These are phyloP conservation scores for Psilocybe cyanescens DNA, from an alignment of 768 basidiomycete species.

Conservation along the genomic window DNA sequence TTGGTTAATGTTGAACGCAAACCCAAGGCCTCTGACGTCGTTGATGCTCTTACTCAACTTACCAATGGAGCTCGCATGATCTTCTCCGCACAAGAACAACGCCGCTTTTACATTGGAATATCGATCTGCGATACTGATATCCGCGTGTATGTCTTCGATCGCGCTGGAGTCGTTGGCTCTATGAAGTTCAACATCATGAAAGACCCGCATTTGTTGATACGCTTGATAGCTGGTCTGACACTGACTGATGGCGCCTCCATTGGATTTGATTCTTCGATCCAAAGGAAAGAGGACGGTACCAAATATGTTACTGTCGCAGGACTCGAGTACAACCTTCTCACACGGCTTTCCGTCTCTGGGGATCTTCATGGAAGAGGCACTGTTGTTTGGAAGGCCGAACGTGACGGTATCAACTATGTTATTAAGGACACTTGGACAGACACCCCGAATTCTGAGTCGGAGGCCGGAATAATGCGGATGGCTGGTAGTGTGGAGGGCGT, in stretches of 20 bases:
- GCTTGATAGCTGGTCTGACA: conserved; percentile 4
- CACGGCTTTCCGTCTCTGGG: neutral
- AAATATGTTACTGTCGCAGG: neutral
- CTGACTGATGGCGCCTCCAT: neutral
- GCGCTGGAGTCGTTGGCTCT: neutral
- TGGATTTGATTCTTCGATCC: neutral
- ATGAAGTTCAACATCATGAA: neutral
- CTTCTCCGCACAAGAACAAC: no score
- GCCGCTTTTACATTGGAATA: no score
- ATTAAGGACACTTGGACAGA: conserved; percentile 9
- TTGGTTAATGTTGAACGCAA: no score
- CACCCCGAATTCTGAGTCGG: neutral
- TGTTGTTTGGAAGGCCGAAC: neutral
- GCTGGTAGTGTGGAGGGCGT: neutral
- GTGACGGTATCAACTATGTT: neutral
- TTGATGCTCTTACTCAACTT: no score
- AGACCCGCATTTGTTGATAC: neutral
- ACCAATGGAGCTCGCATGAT: no score
- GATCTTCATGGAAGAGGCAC: neutral
- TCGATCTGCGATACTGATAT: neutral
- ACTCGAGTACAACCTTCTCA: neutral
- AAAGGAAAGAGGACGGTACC: neutral
- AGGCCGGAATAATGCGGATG: neutral
- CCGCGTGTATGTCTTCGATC: neutral
- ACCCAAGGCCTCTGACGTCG: no score